Conservation (phyloP, 202 grass and related monocot genomes). For the Bolboschoenoplectus hybrid region DNA sequence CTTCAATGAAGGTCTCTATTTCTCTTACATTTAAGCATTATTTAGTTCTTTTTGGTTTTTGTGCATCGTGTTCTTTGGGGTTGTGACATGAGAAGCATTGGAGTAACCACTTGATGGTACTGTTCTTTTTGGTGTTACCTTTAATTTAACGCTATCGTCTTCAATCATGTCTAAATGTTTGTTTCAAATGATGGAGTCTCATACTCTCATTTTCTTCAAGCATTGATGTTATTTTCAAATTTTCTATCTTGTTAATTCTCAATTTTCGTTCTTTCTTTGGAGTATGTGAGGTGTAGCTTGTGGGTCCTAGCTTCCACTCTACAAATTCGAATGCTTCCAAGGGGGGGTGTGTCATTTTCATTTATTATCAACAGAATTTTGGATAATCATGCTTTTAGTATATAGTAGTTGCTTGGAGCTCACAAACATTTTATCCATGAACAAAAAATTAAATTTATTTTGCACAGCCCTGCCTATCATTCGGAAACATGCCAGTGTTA, state of each 20-base stretch:
- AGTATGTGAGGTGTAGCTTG: not conserved
- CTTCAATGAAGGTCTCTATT: not conserved
- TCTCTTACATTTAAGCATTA: not conserved
- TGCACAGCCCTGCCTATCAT: not conserved
- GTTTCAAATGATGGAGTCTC: not conserved
- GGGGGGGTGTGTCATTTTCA: not conserved
- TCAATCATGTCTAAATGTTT: not conserved
- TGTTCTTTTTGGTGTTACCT: not conserved
- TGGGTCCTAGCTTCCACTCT: not conserved
- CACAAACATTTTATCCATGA: not conserved
- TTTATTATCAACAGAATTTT: not conserved
- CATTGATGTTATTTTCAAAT: not conserved
- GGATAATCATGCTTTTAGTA: not conserved
- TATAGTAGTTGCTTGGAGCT: too few species aligned
- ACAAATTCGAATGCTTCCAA: not conserved
- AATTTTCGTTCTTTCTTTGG: not conserved
- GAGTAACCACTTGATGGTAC: too few species aligned
- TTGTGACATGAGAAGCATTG: too few species aligned
- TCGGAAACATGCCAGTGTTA: conserved; percentile 5
- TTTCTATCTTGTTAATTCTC: not conserved
- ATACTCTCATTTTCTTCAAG: not conserved
- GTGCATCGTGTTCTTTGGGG: not conserved
- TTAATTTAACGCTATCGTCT: not conserved
- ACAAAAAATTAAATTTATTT: not conserved
- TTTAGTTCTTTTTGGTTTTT: too few species aligned